Percentiles rank a stretch among this genome's conserved stretches.
Evolutionary conservation across 2,329 filamentous ascomycete genomes (phyloP).

Genomic region (Fusarium neocosmosporiellum): DNA sequence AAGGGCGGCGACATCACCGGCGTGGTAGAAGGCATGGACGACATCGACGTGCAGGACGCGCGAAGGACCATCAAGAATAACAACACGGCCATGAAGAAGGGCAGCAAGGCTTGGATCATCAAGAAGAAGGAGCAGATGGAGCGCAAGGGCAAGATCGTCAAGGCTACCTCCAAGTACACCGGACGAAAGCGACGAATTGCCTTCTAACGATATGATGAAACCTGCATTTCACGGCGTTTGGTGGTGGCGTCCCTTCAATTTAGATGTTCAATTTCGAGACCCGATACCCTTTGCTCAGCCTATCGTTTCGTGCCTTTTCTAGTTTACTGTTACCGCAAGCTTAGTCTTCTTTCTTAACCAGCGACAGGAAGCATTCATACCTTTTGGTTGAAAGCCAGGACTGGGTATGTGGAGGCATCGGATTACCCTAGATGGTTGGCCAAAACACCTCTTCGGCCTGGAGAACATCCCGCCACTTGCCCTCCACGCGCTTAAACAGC

Average conservation of each 20-base stretch:
- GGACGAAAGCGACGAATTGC: constrained; percentile 84
- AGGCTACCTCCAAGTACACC: constrained; percentile 91
- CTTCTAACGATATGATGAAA: constrained; percentile 64
- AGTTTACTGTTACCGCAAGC: background rate
- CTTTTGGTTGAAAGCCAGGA: background rate
- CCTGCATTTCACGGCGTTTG: constrained; percentile 48
- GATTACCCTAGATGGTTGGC: constrained; percentile 51
- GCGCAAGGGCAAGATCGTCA: constrained; percentile 93
- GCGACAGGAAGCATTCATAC: background rate
- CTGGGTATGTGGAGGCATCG: background rate
- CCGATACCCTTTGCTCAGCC: constrained; percentile 34
- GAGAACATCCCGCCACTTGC: constrained; percentile 62
- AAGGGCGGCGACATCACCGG: constrained; percentile 85
- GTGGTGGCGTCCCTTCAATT: constrained; percentile 27
- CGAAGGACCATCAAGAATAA: constrained; percentile 62
- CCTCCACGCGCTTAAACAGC: constrained; percentile 54
- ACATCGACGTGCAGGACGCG: constrained; percentile 82
- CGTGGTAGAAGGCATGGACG: constrained; percentile 89
- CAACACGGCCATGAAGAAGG: constrained; percentile 76
- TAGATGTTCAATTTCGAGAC: constrained; percentile 38
- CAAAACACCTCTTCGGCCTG: constrained; percentile 70
- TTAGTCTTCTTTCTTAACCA: background rate
- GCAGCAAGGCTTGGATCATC: constrained; percentile 84
- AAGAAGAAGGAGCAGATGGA: constrained; percentile 95
- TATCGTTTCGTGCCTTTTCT: background rate